Evolutionary conservation across 1,284 basidiomycete genomes (phyloP).

Genomic region (Cutaneotrichosporon arboriforme): DNA sequence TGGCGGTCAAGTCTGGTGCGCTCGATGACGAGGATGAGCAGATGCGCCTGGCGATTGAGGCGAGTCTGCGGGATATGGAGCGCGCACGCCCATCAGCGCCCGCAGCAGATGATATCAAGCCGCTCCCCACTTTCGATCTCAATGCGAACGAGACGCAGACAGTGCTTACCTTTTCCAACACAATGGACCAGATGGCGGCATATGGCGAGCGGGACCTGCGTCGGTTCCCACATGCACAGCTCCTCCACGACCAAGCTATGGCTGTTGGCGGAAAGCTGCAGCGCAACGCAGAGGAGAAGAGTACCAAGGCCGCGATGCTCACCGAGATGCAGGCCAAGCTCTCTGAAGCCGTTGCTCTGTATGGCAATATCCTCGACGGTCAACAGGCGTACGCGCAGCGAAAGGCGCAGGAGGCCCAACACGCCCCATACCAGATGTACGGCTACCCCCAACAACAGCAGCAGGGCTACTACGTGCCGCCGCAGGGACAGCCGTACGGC

Average conservation of each 20-base stretch:
- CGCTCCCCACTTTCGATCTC: conserved; percentile 68
- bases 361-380: conserved; percentile 78
- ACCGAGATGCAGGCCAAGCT: conserved; percentile 91
- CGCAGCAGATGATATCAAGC: conserved; percentile 53
- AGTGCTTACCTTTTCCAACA: conserved; percentile 82
- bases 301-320: conserved; percentile 77
- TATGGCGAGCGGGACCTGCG: conserved; percentile 71
- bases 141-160: conserved; percentile 72
- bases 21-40: conserved; percentile 89
- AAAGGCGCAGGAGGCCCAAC: conserved; percentile 38
- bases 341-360: conserved; percentile 81
- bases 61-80: conserved; percentile 78
- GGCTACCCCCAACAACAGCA: conserved; percentile 10
- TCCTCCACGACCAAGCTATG: conserved; percentile 78
- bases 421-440: conserved; percentile 26
- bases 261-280: conserved; percentile 75
- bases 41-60: conserved; percentile 89
- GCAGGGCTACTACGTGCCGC: conserved; percentile 15
- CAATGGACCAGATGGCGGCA: conserved; percentile 73
- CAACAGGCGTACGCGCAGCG: conserved; percentile 54
- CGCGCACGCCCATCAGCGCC: conserved; percentile 75
- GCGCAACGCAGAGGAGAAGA: conserved; percentile 76
- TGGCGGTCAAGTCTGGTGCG: conserved; percentile 45
- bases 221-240: conserved; percentile 72
- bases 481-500: conserved; percentile 19